Base-by-base conservation (phyloP, 768 basidiomycete species). In the Auricularia auricula-judae region DNA sequence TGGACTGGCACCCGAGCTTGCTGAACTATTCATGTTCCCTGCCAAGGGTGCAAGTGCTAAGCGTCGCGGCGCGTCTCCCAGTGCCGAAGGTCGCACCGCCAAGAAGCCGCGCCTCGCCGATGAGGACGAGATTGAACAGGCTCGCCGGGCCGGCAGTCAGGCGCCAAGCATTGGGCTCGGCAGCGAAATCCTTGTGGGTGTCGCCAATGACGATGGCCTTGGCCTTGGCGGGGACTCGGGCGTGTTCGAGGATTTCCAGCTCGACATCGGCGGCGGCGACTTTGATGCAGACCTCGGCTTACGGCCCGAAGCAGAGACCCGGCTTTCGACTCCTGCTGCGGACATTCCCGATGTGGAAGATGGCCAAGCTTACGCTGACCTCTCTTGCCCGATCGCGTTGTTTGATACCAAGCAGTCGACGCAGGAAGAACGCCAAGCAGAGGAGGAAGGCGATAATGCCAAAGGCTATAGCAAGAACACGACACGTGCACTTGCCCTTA, bases 401-500 rank as follows among this genome's bases (percentile, higher is more conserved):
- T 93, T 95, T 72, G 93, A 93, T 71, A 77, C 80, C 10, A 81
- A 84, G 51, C 83, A 86, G 69, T 78, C 78, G 53, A 82, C 86
- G 70, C 75, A 75, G 65, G 71, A 79, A 64, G 79, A 82, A 65
- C 71, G 74, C 54, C 71, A 78, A 4, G 71, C 75, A 3, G 77
- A 80, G 56, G 68, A 72, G 39, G 82, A 81, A 29, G 36, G n/a
- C 12, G 66, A 66, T 29, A 33, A 61, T 11, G 62, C 14, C 10
- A 87, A 86, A 68, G 88, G 88, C 0, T 94, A 89, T 74, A 93
- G 91, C 76, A 87, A 85, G 77, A 95, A 95, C 71, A 97, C 93
- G 0, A 80, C 90, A 63, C 91, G 89, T 72, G 94, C 94, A 1
- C 76, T 95, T 43, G 78, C 82, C 33, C 77, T 96, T 69, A 79